Percentiles rank a stretch among this genome's conserved stretches.
These are phyloP conservation scores for Orbilia quercus DNA, from an alignment of 2,329 filamentous ascomycete species.

Conservation along the genomic window DNA sequence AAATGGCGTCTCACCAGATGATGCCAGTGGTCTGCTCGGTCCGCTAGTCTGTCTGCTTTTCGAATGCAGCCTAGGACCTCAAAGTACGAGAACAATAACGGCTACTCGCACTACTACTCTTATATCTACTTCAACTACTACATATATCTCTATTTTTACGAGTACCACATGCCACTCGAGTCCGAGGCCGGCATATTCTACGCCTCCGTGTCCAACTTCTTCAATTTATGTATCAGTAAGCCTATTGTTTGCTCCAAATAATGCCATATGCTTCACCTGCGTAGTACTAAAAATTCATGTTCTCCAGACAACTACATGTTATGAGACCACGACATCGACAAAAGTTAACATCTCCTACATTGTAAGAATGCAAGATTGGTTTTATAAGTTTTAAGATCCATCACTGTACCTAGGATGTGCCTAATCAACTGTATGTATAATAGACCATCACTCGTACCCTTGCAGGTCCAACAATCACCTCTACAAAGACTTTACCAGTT, in stretches of 20 bases:
- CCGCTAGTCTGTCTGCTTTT: slow-evolving; percentile 36
- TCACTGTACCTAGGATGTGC: too few species aligned
- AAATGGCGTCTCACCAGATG: not conserved
- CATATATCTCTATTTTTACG: not conserved
- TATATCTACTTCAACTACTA: slow-evolving; percentile 3
- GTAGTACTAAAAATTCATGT: too few species aligned
- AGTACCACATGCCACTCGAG: not conserved
- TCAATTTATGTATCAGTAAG: not conserved
- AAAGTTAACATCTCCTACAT: not conserved
- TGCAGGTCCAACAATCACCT: too few species aligned
- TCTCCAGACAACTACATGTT: not conserved
- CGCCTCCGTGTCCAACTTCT: slow-evolving; percentile 2
- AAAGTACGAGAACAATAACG: slow-evolving; percentile 17
- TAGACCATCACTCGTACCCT: too few species aligned
- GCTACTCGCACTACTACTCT: not conserved
- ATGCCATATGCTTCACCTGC: too few species aligned
- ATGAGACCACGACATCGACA: not conserved
- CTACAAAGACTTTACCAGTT: too few species aligned
- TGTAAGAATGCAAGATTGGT: not conserved
- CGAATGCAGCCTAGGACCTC: slow-evolving; percentile 12
- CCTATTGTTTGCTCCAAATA: too few species aligned
- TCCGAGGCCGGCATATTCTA: not conserved
- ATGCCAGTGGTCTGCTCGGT: slow-evolving; percentile 21
- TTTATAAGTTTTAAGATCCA: too few species aligned
- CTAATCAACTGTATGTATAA: too few species aligned